Evolutionary conservation across 108 stramenopile species (phyloP), one percentile per base, ranked within the genome.

Genomic region (Nannochloropsis granulata): DNA sequence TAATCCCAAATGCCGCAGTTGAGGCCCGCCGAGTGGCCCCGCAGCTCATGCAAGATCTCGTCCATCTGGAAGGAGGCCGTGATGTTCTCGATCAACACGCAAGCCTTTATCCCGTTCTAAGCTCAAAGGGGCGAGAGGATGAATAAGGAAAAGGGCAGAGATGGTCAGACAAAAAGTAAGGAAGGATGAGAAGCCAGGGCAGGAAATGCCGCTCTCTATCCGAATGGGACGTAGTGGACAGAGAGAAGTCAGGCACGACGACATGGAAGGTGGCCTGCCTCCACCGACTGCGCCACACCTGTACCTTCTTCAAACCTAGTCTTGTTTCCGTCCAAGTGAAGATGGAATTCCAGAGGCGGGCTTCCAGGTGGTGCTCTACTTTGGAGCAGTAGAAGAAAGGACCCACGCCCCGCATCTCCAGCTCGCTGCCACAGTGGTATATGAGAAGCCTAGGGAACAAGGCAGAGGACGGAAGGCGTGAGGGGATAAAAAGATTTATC

Each of bases 41-140:
- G 92, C n/a, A 97, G 91, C 87, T 95, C 95, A 89, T 95, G 95
- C 43, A 96, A 90, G 85, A 97, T 90, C 87, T 95, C 96, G 84
- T 97, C 96, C 94, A 96, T 96, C 84, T 96, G 94, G 91, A 95
- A 96, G 12, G 95, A 94, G 10, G 95, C 96, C 23, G 95, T 95
- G 87, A 97, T 95, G 25, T 95, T 97, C 89, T 97, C 96, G 78
- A 97, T 85, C 24, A 97, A 90, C 14, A 93, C 94, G 19, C 56
- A 71, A n/a, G 56, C 56, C n/a, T 71, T 71, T 16, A 71, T n/a
- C 21, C 56, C n/a, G 11, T 71, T 71, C 56, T 71, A 5, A 34
- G 34, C 34, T 5, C 34, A 5, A 34, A 34, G 34, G 34, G 34
- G 5, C n/a, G n/a, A 34, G 34, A 5, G 34, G 1, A 34, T 5